Evolutionary conservation across 2,329 filamentous ascomycete species (phyloP).

Genomic region (Trichophyton benhamiae): DNA sequence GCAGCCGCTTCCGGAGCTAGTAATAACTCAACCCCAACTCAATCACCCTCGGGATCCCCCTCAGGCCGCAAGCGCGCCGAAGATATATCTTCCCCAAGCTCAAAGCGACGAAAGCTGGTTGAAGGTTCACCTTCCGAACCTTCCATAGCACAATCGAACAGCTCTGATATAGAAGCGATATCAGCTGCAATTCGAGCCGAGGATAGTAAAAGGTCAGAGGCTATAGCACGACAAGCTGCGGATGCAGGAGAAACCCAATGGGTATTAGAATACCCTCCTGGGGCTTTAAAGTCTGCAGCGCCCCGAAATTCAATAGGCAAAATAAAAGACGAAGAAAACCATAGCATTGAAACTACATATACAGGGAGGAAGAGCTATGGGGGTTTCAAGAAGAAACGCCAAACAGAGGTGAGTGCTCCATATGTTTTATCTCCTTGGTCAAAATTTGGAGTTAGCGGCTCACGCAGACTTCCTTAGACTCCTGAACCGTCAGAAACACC

Average conservation of each 20-base stretch:
- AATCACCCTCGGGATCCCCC: slow-evolving; percentile 14
- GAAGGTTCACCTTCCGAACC: slow-evolving; percentile 9
- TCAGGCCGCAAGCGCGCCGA: slow-evolving; percentile 35
- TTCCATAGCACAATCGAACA: slow-evolving; percentile 9
- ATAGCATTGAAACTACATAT: slow-evolving; percentile 19
- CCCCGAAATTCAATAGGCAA: neutral
- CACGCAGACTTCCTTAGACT: neutral
- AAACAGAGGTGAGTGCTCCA: neutral
- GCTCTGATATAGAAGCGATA: slow-evolving; percentile 30
- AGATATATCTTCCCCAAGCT: slow-evolving; percentile 23
- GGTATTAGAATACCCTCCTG: slow-evolving; percentile 27
- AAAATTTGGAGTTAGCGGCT: neutral
- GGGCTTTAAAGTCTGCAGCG: slow-evolving; percentile 10
- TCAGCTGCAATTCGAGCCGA: slow-evolving; percentile 30
- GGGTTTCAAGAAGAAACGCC: slow-evolving; percentile 26
- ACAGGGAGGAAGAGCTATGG: slow-evolving; percentile 29
- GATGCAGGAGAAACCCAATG: slow-evolving; percentile 35
- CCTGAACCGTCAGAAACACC: neutral
- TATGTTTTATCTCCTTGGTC: neutral
- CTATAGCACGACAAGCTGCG: slow-evolving; percentile 29
- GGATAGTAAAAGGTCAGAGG: slow-evolving; percentile 30
- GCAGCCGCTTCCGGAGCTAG: slow-evolving; percentile 48
- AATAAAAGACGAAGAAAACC: neutral
- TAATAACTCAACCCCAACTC: slow-evolving; percentile 33
- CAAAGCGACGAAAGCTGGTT: slow-evolving; percentile 29